These are phyloP conservation scores for Sporothrix euskadiensis DNA, from an alignment of 2,329 filamentous ascomycete genomes.

Conservation along the genomic window DNA sequence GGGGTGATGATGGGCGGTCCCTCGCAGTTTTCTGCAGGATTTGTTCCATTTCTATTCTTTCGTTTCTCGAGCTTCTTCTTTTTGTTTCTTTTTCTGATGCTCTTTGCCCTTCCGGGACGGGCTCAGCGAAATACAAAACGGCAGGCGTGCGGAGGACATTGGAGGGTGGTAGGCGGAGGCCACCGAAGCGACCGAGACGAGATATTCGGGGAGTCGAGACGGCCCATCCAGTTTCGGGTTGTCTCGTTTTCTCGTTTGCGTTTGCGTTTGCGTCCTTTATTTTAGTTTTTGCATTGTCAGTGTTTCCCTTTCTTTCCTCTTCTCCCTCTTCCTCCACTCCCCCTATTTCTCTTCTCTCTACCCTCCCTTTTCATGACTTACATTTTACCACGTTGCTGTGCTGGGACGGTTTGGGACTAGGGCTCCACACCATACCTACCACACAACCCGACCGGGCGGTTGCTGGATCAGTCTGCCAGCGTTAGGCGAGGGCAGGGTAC, in stretches of 20 bases:
- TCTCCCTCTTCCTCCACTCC: neutral
- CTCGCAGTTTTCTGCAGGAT: neutral
- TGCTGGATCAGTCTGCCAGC: conserved; percentile 1
- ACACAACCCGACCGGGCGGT: conserved; percentile 11
- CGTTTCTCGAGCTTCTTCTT: neutral
- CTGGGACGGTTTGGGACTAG: neutral
- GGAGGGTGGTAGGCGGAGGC: neutral
- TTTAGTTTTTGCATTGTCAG: neutral
- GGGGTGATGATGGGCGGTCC: conserved; percentile 14
- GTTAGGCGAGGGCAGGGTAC: neutral
- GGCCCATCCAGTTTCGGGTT: neutral
- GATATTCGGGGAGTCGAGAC: neutral
- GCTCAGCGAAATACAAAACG: neutral
- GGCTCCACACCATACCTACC: neutral
- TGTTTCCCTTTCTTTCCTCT: neutral
- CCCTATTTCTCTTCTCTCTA: neutral
- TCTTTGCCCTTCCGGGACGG: conserved; percentile 17
- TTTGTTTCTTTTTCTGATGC: neutral
- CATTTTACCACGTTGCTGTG: neutral
- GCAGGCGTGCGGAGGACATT: neutral
- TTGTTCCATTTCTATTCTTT: neutral
- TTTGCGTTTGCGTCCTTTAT: neutral
- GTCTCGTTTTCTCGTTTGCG: neutral
- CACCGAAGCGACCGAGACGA: neutral
- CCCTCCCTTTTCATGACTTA: neutral